Evolutionary conservation across 352 stramenopile genomes (phyloP), one percentile per base, ranked within the genome.

Genomic region (Phytophthora ramorum): DNA sequence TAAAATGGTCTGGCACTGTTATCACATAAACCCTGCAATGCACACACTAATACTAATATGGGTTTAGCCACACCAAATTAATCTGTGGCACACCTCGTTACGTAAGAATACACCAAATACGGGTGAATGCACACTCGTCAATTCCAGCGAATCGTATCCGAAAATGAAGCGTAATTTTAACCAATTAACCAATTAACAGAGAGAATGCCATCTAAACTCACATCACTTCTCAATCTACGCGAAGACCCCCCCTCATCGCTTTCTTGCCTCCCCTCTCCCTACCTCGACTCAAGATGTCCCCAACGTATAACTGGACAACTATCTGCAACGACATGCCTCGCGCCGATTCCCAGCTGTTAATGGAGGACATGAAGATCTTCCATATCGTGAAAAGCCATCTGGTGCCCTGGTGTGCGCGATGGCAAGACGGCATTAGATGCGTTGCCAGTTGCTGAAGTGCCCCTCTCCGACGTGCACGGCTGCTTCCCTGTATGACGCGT

Each of bases 301-400:
- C 24, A 28, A 28, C 24, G 5, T 28, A 28, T 28, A 28, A 38
- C 24, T 53, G 46, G 46, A 53, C 24, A 41, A 38, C 46, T 12
- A 14, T 46, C n/a, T 49, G 52, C 52, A 50, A 26, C 16, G 24
- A 50, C n/a, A 28, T 50, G 20, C 12, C 52, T 43, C 52, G 52
- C 9, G 40, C 50, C 12, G 52, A 49, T 24, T 12, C 52, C 1
- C 37, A 50, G 9, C 52, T 59, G 37, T 37, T 59, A 16, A 32
- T 59, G 24, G 24, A 59, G 14, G 52, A 59, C 38, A 49, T 50
- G 38, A 59, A 50, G n/a, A 0, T 30, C 6, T 50, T 40, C 37
- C 28, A 32, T 16, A 50, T 50, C 26, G 16, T 41, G 16, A 59
- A 59, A 40, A 59, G 24, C 7, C 52, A 59, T 3, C 22, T 59